These are phyloP conservation scores for Aspergillus haitiensis DNA, from an alignment of 495 filamentous ascomycete species.

Conservation along the genomic window DNA sequence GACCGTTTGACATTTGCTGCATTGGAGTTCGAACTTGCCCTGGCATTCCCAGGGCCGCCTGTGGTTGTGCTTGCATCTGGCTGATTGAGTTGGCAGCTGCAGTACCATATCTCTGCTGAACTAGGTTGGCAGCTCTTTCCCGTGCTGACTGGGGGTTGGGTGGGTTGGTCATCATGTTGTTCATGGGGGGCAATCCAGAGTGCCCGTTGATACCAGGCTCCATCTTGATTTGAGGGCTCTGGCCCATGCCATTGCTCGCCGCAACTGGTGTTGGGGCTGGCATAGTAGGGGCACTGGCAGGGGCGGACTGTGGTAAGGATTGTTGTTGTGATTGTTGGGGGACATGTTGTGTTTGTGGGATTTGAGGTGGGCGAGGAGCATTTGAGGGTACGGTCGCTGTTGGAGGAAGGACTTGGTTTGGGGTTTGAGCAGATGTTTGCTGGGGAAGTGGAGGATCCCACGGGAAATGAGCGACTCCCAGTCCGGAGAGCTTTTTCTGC, in stretches of 20 bases:
- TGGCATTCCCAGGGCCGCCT: conserved; percentile 36
- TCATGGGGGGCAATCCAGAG: conserved; percentile 42
- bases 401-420: conserved; percentile 42
- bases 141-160: conserved; percentile 55
- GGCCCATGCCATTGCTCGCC: conserved; percentile 35
- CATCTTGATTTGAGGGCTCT: conserved; percentile 63
- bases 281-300: conserved; percentile 24
- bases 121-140: conserved; percentile 64
- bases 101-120: conserved; percentile 70
- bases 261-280: conserved; percentile 25
- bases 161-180: conserved; percentile 35
- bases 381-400: conserved; percentile 62
- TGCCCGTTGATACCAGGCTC: conserved; percentile 64
- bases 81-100: conserved; percentile 70
- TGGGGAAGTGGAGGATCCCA: conserved; percentile 79
- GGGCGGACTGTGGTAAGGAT: conserved; percentile 35
- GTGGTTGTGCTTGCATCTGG: conserved; percentile 56
- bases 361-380: conserved; percentile 43
- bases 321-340: conserved; percentile 33
- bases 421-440: conserved; percentile 36
- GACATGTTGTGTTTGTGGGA: conserved; percentile 35
- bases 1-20: conserved; percentile 46
- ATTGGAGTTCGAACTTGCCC: conserved; percentile 47
- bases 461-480: conserved; percentile 82
- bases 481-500: conserved; percentile 83